These are phyloP conservation scores for Cardiospermum halicacabum DNA, from an alignment of 345 rosid species.

Conservation along the genomic window DNA sequence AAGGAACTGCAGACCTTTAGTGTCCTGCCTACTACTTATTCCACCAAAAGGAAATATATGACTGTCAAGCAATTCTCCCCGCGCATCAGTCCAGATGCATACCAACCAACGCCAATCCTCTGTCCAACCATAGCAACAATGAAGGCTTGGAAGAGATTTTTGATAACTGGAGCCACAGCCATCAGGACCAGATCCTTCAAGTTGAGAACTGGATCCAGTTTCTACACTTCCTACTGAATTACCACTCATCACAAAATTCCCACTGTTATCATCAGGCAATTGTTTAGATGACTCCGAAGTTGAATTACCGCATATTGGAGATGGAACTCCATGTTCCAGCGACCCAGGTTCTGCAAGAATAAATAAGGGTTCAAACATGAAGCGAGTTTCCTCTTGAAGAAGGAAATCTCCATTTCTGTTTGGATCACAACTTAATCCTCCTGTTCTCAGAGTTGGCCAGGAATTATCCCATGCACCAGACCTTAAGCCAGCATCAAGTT, in stretches of 20 bases:
- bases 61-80: conserved; percentile 97
- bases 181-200: conserved; percentile 64
- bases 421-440: conserved; percentile 75
- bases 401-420: conserved; percentile 69
- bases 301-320: conserved; percentile 44
- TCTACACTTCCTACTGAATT: conserved; percentile 55
- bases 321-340: conserved; percentile 71
- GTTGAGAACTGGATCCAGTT: conserved; percentile 61
- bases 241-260: conserved; percentile 51
- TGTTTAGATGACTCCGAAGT: conserved; percentile 56
- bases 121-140: conserved; percentile 99
- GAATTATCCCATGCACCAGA: conserved; percentile 76
- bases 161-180: conserved; percentile 43
- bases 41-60: conserved; percentile 98
- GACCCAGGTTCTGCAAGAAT: conserved; percentile 97
- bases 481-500: conserved; percentile 80
- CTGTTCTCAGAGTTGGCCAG: conserved; percentile 78
- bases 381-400: conserved; percentile 58
- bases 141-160: conserved; percentile 72
- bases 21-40: conserved; percentile 98
- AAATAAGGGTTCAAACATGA: conserved; percentile 93
- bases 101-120: conserved; percentile 99
- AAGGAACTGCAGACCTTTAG: conserved; percentile 96
- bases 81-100: conserved; percentile 98
- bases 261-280: conserved; percentile 56